Percentiles rank a stretch among this genome's conserved stretches.
phyloP scores from a whole-genome alignment of 306 rosid species.

The Vigna mungo region DNA sequence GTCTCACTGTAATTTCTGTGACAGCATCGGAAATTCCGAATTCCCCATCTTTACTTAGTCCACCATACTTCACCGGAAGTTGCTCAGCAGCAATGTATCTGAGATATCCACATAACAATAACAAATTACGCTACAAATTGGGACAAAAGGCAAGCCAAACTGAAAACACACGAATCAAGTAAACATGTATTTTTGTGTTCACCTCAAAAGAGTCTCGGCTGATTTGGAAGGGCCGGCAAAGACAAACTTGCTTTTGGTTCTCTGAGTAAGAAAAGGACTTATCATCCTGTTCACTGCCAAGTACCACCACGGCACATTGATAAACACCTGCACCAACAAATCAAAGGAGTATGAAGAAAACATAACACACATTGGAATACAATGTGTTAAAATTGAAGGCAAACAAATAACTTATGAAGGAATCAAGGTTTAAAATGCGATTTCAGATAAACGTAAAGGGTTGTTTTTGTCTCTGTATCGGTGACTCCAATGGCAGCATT shows the following conservation, averaged over 20 bases:
- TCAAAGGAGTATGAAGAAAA: neutral
- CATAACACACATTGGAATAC: neutral
- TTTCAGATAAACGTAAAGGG: no score
- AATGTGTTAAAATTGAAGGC: neutral
- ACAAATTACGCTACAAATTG: neutral
- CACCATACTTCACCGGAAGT: conserved; percentile 79
- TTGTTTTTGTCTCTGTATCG: no score
- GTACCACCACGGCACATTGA: conserved; percentile 93
- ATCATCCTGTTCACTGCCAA: conserved; percentile 74
- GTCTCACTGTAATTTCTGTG: conserved; percentile 63
- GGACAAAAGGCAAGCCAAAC: neutral
- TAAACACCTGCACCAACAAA: conserved; percentile 59
- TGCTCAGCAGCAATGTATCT: conserved; percentile 77
- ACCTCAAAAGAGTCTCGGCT: conserved; percentile 68
- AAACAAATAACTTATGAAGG: neutral
- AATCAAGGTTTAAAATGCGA: neutral
- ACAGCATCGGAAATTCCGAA: conserved; percentile 60
- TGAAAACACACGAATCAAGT: neutral
- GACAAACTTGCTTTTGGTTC: conserved; percentile 77
- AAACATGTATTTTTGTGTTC: neutral
- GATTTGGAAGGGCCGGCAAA: conserved; percentile 78
- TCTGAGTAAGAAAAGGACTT: conserved; percentile 73
- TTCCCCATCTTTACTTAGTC: conserved; percentile 73
- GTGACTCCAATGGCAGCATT: no score
- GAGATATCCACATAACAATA: neutral